phyloP scores from a whole-genome alignment of 1,284 basidiomycete species.

The Pyrrhoderma noxium region DNA sequence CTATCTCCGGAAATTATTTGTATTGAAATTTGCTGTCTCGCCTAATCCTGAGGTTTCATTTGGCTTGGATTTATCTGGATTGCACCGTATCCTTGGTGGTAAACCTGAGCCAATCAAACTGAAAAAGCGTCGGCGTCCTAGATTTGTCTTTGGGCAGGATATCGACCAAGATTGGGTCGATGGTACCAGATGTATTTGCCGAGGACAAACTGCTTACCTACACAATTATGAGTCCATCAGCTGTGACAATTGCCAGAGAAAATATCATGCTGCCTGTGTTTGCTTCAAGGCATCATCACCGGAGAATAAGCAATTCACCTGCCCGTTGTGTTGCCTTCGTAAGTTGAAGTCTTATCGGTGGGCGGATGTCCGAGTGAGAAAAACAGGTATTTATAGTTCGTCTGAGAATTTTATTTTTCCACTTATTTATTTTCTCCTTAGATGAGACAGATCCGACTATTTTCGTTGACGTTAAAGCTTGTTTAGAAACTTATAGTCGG shows the following conservation, averaged over 20 bases:
- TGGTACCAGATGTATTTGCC: constrained; percentile 72
- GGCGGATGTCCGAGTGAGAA: constrained; percentile 65
- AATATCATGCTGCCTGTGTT: constrained; percentile 70
- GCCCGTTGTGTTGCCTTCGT: constrained; percentile 67
- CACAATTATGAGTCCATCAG: constrained; percentile 53
- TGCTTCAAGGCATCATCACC: constrained; percentile 44
- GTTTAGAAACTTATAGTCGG: constrained; percentile 67
- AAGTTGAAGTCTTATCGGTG: constrained; percentile 62
- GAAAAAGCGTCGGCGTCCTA: constrained; percentile 60
- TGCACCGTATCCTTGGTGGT: constrained; percentile 70
- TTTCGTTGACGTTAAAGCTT: constrained; percentile 63
- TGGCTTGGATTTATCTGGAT: constrained; percentile 67
- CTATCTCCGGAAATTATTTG: constrained; percentile 80
- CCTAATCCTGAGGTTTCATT: constrained; percentile 71
- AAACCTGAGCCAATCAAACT: constrained; percentile 44
- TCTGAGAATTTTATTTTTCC: not conserved
- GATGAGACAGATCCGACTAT: constrained; percentile 40
- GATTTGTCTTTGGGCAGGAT: constrained; percentile 71
- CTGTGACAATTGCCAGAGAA: constrained; percentile 56
- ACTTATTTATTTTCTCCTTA: constrained; percentile 10
- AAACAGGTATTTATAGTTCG: constrained; percentile 44
- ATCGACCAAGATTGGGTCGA: constrained; percentile 65
- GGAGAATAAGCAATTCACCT: constrained; percentile 42
- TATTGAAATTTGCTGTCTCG: constrained; percentile 74
- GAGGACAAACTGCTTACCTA: constrained; percentile 56